These are phyloP conservation scores for Monosporascus sp. DNA, from an alignment of 2,329 filamentous ascomycete species.

Conservation along the genomic window DNA sequence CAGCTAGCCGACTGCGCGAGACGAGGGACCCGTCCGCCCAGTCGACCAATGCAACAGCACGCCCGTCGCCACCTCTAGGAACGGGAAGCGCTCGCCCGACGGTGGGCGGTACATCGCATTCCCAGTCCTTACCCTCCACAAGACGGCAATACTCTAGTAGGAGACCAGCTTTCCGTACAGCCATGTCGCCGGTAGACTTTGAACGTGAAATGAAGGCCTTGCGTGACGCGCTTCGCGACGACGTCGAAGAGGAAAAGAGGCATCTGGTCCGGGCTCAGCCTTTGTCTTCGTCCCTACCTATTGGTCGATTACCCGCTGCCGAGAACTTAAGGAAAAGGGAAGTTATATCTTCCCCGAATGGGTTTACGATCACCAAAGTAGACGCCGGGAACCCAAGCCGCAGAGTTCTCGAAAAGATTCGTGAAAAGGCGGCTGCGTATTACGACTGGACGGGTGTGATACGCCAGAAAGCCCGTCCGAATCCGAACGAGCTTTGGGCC, in stretches of 20 bases:
- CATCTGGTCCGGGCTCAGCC: too few species aligned
- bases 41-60: slow-evolving; percentile 5
- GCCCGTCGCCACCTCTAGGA: slow-evolving; percentile 5
- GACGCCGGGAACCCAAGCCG: neutral
- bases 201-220: too few species aligned
- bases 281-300: too few species aligned
- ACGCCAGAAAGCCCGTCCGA: neutral
- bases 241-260: too few species aligned
- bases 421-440: neutral
- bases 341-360: neutral
- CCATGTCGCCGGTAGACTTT: too few species aligned
- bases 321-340: neutral
- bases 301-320: too few species aligned
- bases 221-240: too few species aligned
- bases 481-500: neutral
- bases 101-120: slow-evolving; percentile 2
- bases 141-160: neutral
- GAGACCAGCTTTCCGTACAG: neutral
- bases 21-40: slow-evolving; percentile 13
- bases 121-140: neutral
- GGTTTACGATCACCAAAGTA: neutral
- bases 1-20: slow-evolving; percentile 5
- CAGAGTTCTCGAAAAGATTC: neutral
- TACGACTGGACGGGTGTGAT: neutral
- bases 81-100: slow-evolving; percentile 12